phyloP scores from a whole-genome alignment of 441 rosid genomes.

The Rhodomyrtus psidioides region DNA sequence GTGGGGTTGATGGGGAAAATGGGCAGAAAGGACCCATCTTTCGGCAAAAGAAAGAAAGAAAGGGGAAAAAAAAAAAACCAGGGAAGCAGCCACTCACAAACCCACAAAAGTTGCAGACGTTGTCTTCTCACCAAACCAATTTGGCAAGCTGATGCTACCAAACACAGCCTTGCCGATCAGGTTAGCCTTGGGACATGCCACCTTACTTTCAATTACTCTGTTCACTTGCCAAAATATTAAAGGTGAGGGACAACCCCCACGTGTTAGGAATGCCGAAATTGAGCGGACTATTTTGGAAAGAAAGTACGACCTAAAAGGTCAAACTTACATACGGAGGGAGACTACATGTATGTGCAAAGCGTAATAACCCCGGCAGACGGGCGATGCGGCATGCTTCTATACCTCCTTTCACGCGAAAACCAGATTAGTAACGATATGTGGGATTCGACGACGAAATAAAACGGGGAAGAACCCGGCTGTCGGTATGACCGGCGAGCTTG shows the following conservation, averaged over 20 bases:
- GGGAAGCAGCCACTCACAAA: neutral
- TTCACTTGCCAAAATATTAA: neutral
- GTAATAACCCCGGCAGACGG: rapidly evolving
- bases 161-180: neutral
- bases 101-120: neutral
- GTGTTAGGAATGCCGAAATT: neutral
- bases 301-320: neutral
- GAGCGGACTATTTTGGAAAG: neutral
- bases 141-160: neutral
- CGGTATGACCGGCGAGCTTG: neutral
- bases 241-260: neutral
- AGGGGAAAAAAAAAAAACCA: too few species aligned
- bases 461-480: neutral
- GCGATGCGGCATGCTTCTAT: neutral
- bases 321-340: neutral
- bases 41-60: neutral
- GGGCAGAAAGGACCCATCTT: neutral
- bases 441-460: neutral
- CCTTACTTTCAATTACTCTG: neutral
- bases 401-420: rapidly evolving
- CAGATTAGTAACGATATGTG: rapidly evolving
- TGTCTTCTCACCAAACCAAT: slow-evolving; percentile 3
- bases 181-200: neutral
- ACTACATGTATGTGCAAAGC: neutral
- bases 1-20: neutral